Base-by-base conservation (phyloP, 164 flowering plant species). In the Macadamia tetraphylla region DNA sequence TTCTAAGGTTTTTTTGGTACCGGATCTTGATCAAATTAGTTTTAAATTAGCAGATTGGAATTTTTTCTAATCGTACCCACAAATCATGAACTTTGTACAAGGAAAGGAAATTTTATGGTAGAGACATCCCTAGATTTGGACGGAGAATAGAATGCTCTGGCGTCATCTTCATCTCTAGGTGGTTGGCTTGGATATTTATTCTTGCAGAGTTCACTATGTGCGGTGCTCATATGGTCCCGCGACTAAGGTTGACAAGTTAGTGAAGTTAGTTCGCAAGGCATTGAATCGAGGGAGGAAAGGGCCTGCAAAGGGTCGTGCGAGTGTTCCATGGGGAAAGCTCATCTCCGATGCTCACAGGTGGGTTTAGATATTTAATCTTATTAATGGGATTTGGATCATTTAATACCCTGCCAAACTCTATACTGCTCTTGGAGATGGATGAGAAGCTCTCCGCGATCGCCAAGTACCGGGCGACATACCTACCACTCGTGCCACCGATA, bases 241-340 rank as follows among this genome's bases (percentile, higher is more conserved):
- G 23, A 53, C 17, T 32, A 81, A 75, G 70, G 82, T 6, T 15
- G 85, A 75, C 68, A 84, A 83, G 30, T 48, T 31, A 59, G 35
- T 67, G 4, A 83, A 77, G 71, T 35, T 76, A 0, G 75, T 60
- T 53, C 75, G 62, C 1, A 53, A 15, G 14, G 70, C 72, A 6
- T 32, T 30, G 46, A 73, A 53, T 40, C 68, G 85, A 64, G 66
- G 14, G 7, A 82, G 75, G 79, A 83, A 84, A 71, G 70, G 80
- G 52, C 66, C 62, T 30, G 43, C 43, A 23, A 85, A 76, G 57
- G 70, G 77, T 11, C 71, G 57, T 69, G 62, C 72, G 0, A 79
- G 76, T 73, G 74, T 66, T 67, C 80, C 92, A 0, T 93, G 98
- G 98, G 98, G 87, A 43, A 85, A 83, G 77, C 93, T 93, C 74